Evolutionary conservation across 352 stramenopile genomes (phyloP).

Genomic region (Phytophthora boehmeriae): DNA sequence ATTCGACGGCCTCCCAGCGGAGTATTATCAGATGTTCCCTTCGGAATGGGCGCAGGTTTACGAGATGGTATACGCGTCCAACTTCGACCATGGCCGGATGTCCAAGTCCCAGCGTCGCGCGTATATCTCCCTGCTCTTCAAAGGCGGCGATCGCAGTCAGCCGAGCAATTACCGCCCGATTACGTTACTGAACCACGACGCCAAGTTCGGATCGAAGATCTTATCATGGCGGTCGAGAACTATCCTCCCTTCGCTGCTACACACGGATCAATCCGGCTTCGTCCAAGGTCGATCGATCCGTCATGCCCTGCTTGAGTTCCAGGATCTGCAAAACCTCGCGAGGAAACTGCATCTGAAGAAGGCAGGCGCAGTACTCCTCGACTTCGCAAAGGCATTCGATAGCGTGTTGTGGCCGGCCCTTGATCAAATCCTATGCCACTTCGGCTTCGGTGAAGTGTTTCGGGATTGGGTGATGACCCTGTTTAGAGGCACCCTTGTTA

Average conservation of each 20-base stretch:
- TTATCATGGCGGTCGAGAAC: background rate
- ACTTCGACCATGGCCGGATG: background rate
- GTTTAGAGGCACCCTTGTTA: slow-evolving; percentile 13
- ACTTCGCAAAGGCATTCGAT: slow-evolving; percentile 28
- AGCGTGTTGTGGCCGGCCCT: slow-evolving; percentile 23
- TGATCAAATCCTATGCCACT: slow-evolving; percentile 7
- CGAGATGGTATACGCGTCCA: background rate
- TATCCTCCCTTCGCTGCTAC: slow-evolving; percentile 5
- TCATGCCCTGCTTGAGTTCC: slow-evolving; percentile 7
- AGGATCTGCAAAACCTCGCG: slow-evolving; percentile 16
- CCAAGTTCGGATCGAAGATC: slow-evolving; percentile 12
- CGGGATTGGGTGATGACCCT: slow-evolving; percentile 13
- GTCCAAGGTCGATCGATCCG: slow-evolving; percentile 7
- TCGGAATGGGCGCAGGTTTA: background rate
- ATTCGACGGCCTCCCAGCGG: background rate
- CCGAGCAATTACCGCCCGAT: slow-evolving; percentile 15
- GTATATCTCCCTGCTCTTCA: slow-evolving; percentile 11
- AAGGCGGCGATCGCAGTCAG: background rate
- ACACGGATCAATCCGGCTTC: slow-evolving; percentile 18
- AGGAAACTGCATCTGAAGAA: background rate
- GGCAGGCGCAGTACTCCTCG: slow-evolving; percentile 12
- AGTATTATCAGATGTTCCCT: background rate
- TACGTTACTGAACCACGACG: slow-evolving; percentile 9
- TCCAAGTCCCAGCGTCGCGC: slow-evolving; percentile 7
- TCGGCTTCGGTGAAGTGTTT: slow-evolving; percentile 12